Evolutionary conservation across 2,329 filamentous ascomycete species (phyloP), one percentile per base, ranked within the genome.

Genomic region (Sodiomyces alkalinus): DNA sequence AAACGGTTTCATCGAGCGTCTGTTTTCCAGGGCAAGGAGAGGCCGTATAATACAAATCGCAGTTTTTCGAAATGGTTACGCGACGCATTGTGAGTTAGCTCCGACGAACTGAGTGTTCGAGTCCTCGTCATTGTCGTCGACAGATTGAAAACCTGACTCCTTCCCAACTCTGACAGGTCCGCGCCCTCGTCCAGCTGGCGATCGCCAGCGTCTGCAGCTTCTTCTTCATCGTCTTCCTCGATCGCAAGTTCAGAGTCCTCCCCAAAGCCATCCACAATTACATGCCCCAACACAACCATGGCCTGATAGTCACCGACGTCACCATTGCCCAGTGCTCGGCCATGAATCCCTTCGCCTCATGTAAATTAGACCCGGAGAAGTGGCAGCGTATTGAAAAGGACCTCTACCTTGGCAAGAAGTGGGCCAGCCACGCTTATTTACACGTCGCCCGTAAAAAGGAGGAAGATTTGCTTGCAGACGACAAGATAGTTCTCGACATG

Each of bases 171-270:
- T n/a, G 14, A 9, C 34, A 73, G 68, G 62, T 71, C 41, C 67
- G 68, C 41, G 83, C 83, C 38, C 69, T 78, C 46, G 62, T 79
- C 48, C 82, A 94, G 65, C 71, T 90, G 46, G 61, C 67, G 38
- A 61, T 72, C 32, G 62, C 83, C 32, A 62, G 70, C 31, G 49
- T 68, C 40, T 59, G 83, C 45, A 69, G 78, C 40, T 60, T 87
- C 40, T 47, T 86, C 42, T 55, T 87, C 43, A 55, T 85, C 39
- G 74, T 87, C 52, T 67, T 92, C 51, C 74, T 93, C 59, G 86
- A 94, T 56, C 80, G 76, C 46, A 81, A 79, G 49, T 92, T 90
- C 59, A 71, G 80, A 41, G 79, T 94, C 34, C 72, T 94, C 19
- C 86, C 86, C 22, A 74, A 75, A 44, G 71, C 78, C 34, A 78